These are phyloP conservation scores for Kwoniella mangroviensis DNA, from an alignment of 768 basidiomycete genomes.

Conservation along the genomic window DNA sequence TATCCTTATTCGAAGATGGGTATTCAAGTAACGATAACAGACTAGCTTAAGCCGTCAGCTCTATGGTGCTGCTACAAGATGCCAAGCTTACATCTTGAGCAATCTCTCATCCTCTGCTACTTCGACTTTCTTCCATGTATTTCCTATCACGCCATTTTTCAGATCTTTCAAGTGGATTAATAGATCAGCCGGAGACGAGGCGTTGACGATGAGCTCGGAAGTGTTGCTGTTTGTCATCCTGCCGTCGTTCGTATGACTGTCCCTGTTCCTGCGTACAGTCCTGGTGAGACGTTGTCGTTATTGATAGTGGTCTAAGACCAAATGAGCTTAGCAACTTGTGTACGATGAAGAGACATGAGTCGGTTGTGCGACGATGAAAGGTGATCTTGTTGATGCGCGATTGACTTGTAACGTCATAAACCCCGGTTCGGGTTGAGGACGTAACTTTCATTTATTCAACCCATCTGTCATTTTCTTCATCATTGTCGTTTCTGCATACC, in stretches of 20 bases:
- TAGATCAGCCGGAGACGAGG: constrained; percentile 16
- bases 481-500: too few species aligned
- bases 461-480: too few species aligned
- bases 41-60: not conserved
- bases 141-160: constrained; percentile 57
- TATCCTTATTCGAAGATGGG: not conserved
- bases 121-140: constrained; percentile 54
- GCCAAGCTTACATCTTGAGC: constrained; percentile 33
- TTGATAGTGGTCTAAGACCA: too few species aligned
- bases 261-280: too few species aligned
- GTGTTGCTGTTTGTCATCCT: constrained; percentile 10
- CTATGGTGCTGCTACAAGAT: not conserved
- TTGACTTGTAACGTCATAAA: too few species aligned
- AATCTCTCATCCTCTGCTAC: constrained; percentile 44
- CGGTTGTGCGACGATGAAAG: too few species aligned
- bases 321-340: too few species aligned
- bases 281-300: too few species aligned
- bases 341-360: too few species aligned
- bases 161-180: constrained; percentile 48
- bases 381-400: too few species aligned
- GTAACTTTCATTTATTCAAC: too few species aligned
- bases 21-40: constrained; percentile 23
- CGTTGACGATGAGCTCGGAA: not conserved
- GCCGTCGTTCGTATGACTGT: not conserved
- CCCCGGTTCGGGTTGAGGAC: too few species aligned